These are phyloP conservation scores for Lachancea sp. DNA, from an alignment of 805 yeast genomes.

Conservation along the genomic window DNA sequence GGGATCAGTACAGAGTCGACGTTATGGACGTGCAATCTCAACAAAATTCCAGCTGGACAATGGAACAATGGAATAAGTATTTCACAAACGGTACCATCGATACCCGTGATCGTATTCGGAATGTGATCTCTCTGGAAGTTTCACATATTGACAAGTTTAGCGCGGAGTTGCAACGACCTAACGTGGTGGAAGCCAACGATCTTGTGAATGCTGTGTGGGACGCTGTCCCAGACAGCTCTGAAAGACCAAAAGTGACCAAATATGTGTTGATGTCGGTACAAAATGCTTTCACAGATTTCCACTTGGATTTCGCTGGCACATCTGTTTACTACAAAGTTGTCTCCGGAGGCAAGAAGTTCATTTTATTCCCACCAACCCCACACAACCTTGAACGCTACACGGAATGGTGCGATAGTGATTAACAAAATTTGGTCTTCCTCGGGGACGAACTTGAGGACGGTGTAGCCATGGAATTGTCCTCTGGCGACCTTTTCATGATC, in stretches of 20 bases:
- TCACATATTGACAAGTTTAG: conserved; percentile 49
- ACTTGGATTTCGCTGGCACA: conserved; percentile 87
- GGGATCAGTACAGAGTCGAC: conserved; percentile 57
- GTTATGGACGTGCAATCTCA: conserved; percentile 90
- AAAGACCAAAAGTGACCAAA: conserved; percentile 57
- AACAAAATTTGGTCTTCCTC: conserved; percentile 58
- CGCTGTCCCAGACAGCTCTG: conserved; percentile 9
- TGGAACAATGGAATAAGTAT: conserved; percentile 71
- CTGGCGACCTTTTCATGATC: conserved; percentile 72
- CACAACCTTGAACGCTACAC: conserved; percentile 55
- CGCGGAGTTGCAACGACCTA: conserved; percentile 51
- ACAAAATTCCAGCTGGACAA: conserved; percentile 53
- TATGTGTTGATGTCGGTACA: conserved; percentile 83
- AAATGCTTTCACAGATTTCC: conserved; percentile 82
- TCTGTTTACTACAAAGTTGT: conserved; percentile 83
- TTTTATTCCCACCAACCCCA: conserved; percentile 73
- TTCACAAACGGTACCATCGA: conserved; percentile 39
- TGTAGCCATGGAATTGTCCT: conserved; percentile 43
- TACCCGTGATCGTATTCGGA: conserved; percentile 59
- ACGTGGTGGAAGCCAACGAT: conserved; percentile 57
- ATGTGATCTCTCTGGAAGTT: conserved; percentile 78
- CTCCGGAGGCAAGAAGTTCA: conserved; percentile 65
- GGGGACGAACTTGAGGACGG: conserved; percentile 49
- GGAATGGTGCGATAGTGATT: conserved; percentile 61
- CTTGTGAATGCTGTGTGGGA: conserved; percentile 64